Percentiles rank a stretch among this genome's conserved stretches.
Evolutionary conservation across 2,329 filamentous ascomycete species (phyloP).

Genomic region (Pyrenophora tritici-repentis): DNA sequence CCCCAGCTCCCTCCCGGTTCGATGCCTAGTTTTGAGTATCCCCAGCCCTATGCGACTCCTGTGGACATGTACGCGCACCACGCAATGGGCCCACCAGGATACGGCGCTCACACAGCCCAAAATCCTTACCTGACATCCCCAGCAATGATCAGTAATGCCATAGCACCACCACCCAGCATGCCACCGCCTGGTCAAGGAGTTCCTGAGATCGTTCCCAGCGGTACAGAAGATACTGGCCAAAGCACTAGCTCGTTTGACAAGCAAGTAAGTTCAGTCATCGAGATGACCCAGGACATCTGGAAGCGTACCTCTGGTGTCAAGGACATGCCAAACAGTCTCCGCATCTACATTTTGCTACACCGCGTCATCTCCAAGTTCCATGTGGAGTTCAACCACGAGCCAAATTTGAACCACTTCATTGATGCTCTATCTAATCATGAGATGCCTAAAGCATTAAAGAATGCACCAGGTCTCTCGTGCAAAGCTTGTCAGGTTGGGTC

Average conservation of each 20-base stretch:
- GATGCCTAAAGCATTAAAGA: conserved; percentile 51
- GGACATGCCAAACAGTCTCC: conserved; percentile 65
- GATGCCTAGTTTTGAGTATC: conserved; percentile 35
- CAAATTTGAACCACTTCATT: conserved; percentile 61
- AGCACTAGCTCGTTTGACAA: conserved; percentile 45
- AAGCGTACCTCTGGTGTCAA: conserved; percentile 63
- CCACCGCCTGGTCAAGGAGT: conserved; percentile 25
- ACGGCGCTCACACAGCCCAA: conserved; percentile 29
- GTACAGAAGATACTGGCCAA: conserved; percentile 31
- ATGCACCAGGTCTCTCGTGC: conserved; percentile 52
- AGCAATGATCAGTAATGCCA: conserved; percentile 33
- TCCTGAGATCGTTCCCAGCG: conserved; percentile 20
- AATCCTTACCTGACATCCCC: conserved; percentile 41
- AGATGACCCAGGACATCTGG: conserved; percentile 67
- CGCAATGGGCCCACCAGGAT: conserved; percentile 38
- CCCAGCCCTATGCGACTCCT: conserved; percentile 35
- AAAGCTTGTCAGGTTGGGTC: conserved; percentile 46
- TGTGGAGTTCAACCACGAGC: conserved; percentile 61
- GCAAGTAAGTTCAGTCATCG: conserved; percentile 50
- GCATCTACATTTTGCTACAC: conserved; percentile 67
- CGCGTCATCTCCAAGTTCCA: conserved; percentile 65
- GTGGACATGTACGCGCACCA: conserved; percentile 39
- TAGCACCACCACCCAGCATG: conserved; percentile 30
- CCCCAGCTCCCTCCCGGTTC: conserved; percentile 35
- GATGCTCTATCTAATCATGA: conserved; percentile 51